A percentile compares a stretch with the other conserved stretches of the same genome.
Conservation (phyloP, 495 filamentous ascomycete species). For the Xylaria intraflava region DNA sequence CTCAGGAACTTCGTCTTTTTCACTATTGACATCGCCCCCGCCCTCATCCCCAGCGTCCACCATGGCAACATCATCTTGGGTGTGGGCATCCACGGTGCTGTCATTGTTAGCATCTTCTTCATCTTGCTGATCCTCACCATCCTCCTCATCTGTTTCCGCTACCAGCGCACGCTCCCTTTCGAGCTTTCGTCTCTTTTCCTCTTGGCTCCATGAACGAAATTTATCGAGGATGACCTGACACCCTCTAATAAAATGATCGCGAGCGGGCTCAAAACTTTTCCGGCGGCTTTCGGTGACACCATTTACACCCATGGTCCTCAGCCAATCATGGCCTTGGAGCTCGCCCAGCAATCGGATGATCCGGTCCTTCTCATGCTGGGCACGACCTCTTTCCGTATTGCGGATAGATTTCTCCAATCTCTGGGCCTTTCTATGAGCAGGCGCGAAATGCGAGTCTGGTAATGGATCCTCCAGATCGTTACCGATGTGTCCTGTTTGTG, state of each 20-base stretch:
- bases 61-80: slow-evolving; percentile 23
- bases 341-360: slow-evolving; percentile 81
- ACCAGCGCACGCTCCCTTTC: slow-evolving; percentile 55
- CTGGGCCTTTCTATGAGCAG: slow-evolving; percentile 69
- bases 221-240: slow-evolving; percentile 76
- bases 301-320: slow-evolving; percentile 86
- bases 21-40: slow-evolving; percentile 38
- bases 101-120: slow-evolving; percentile 19
- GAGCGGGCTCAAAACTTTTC: slow-evolving; percentile 79
- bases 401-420: slow-evolving; percentile 87
- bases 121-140: slow-evolving; percentile 24
- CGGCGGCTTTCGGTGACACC: slow-evolving; percentile 75
- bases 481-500: slow-evolving; percentile 36
- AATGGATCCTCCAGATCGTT: slow-evolving; percentile 56
- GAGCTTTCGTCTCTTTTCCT: slow-evolving; percentile 74
- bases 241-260: slow-evolving; percentile 73
- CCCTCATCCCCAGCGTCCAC: slow-evolving; percentile 19
- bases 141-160: slow-evolving; percentile 36
- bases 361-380: slow-evolving; percentile 86
- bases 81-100: slow-evolving; percentile 18
- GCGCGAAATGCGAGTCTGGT: slow-evolving; percentile 58
- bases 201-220: slow-evolving; percentile 79
- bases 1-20: slow-evolving; percentile 41
- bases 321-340: slow-evolving; percentile 86
- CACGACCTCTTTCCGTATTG: slow-evolving; percentile 86